phyloP scores from a whole-genome alignment of 1,284 basidiomycete genomes.

The Chiua sp. region DNA sequence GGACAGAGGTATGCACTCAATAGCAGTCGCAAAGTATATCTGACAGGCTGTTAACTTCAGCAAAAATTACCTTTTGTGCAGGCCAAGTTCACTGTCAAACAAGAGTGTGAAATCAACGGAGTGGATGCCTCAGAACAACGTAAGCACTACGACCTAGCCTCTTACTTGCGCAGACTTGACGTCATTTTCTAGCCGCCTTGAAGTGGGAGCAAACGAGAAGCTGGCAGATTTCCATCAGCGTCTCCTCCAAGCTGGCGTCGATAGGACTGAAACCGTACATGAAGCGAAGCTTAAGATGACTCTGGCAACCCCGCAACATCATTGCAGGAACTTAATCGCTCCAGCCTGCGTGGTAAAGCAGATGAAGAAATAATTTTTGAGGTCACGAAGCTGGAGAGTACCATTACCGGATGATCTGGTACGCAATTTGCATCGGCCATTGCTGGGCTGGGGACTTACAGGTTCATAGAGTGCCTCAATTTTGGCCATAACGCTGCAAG shows the following conservation, averaged over 20 bases:
- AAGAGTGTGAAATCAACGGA: slow-evolving; percentile 79
- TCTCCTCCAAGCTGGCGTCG: slow-evolving; percentile 87
- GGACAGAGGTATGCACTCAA: slow-evolving; percentile 54
- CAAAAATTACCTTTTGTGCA: slow-evolving; percentile 59
- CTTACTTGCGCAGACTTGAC: background rate
- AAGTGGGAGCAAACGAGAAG: slow-evolving; percentile 91
- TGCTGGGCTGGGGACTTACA: slow-evolving; percentile 5
- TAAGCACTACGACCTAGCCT: slow-evolving; percentile 40
- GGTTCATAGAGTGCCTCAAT: slow-evolving; percentile 61
- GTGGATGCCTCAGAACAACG: slow-evolving; percentile 76
- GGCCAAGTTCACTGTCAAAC: slow-evolving; percentile 62
- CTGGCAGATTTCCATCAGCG: slow-evolving; percentile 84
- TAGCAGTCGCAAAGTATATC: background rate
- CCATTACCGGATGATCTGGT: slow-evolving; percentile 86
- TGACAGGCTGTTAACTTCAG: slow-evolving; percentile 55
- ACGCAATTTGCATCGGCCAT: slow-evolving; percentile 27
- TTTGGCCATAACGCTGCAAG: slow-evolving; percentile 72
- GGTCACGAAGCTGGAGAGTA: slow-evolving; percentile 81
- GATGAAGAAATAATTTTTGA: slow-evolving; percentile 84
- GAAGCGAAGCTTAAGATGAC: slow-evolving; percentile 89
- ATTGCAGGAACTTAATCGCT: slow-evolving; percentile 81
- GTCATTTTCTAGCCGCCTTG: slow-evolving; percentile 69
- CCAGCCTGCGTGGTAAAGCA: slow-evolving; percentile 80
- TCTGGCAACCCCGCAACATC: slow-evolving; percentile 82
- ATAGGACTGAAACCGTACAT: slow-evolving; percentile 85